Evolutionary conservation across 2,329 filamentous ascomycete species (phyloP).

Genomic region (Rutstroemia sydowiana): DNA sequence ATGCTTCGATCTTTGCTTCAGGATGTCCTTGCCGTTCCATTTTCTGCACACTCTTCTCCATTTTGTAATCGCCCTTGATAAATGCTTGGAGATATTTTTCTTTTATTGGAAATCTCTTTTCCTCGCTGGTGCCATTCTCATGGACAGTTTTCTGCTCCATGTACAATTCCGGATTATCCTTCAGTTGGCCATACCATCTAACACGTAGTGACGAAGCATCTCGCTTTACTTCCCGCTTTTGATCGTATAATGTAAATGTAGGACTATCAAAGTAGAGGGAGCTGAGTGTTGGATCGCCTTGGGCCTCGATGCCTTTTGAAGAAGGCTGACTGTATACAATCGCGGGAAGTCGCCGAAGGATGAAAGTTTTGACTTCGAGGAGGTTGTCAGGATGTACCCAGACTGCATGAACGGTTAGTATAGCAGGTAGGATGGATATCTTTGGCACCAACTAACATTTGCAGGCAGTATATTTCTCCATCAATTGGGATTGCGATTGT

Average conservation of each 20-base stretch:
- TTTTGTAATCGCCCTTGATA: constrained; percentile 77
- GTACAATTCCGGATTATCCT: constrained; percentile 68
- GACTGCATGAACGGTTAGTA: constrained; percentile 44
- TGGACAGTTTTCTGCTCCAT: constrained; percentile 86
- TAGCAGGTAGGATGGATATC: too few relatives aligned
- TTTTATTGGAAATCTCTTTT: constrained; percentile 79
- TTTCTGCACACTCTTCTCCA: constrained; percentile 86
- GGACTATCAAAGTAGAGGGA: constrained; percentile 93
- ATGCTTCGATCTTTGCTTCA: constrained; percentile 56
- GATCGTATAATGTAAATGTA: constrained; percentile 76
- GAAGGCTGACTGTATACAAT: constrained; percentile 88
- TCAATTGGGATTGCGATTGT: constrained; percentile 50
- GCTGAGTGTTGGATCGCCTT: constrained; percentile 81
- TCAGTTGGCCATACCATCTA: constrained; percentile 85
- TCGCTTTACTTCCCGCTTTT: constrained; percentile 70
- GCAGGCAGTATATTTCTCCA: constrained; percentile 73
- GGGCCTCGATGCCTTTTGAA: constrained; percentile 72
- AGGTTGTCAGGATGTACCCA: constrained; percentile 96
- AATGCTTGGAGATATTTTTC: constrained; percentile 89
- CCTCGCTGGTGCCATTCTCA: constrained; percentile 68
- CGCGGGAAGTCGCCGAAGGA: constrained; percentile 81
- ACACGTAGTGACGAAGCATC: constrained; percentile 78
- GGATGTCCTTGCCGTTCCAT: constrained; percentile 71
- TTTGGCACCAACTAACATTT: constrained; percentile 57
- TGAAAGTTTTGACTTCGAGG: constrained; percentile 92